Conservation (phyloP, 208 protist species). For the Trypanosoma theileri region DNA sequence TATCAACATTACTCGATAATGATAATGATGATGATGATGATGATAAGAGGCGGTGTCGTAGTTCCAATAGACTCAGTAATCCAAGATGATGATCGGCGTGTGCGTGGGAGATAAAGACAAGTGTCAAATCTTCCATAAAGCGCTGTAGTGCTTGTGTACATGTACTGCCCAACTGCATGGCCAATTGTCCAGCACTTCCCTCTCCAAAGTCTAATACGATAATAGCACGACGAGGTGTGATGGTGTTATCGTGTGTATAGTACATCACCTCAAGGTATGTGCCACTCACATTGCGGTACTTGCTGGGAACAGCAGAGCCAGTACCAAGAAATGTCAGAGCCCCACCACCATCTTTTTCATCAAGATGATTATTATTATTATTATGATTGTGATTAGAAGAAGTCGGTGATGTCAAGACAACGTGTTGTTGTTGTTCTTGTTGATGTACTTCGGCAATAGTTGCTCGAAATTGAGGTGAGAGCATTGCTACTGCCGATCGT, state of each 20-base stretch:
- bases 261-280: constrained; percentile 58
- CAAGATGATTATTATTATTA: not conserved
- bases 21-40: no score
- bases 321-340: constrained; percentile 83
- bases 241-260: not conserved
- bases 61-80: constrained; percentile 59
- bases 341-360: constrained; percentile 33
- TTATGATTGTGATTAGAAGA: not conserved
- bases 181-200: constrained; percentile 70
- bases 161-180: constrained; percentile 34
- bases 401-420: not conserved
- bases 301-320: constrained; percentile 85
- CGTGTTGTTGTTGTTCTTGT: not conserved
- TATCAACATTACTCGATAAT: not conserved
- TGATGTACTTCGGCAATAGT: not conserved
- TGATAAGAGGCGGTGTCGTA: constrained; percentile 38
- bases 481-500: constrained; percentile 32
- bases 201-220: constrained; percentile 88
- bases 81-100: constrained; percentile 91
- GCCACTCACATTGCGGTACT: constrained; percentile 89
- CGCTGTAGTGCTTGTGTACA: constrained; percentile 18
- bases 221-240: constrained; percentile 31
- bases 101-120: constrained; percentile 89
- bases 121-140: constrained; percentile 51
- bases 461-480: constrained; percentile 25